Evolutionary conservation across 2,329 filamentous ascomycete species (phyloP), one percentile per base, ranked within the genome.

Genomic region (Corynespora cassiicola): DNA sequence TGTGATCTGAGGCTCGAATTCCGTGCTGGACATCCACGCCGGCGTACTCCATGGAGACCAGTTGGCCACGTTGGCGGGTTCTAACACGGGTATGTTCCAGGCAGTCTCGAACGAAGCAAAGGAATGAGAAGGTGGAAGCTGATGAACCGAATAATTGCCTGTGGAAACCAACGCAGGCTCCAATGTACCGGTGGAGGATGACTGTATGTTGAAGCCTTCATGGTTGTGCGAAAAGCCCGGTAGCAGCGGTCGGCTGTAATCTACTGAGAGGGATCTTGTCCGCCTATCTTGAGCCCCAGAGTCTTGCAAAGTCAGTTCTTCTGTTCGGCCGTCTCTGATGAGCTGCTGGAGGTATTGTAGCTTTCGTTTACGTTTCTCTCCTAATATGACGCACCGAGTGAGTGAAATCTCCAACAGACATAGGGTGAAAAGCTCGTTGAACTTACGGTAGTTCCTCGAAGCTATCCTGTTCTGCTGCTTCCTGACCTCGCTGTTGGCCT

Each of bases 381-480:
- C 64, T 67, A 31, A 6, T 11, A 18, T 12, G 8, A 19, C 11
- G n/a, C n/a, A n/a, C n/a, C n/a, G n/a, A n/a, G n/a, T n/a, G n/a
- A n/a, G n/a, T n/a, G n/a, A n/a, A n/a, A n/a, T n/a, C n/a, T n/a
- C n/a, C n/a, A n/a, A n/a, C n/a, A n/a, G n/a, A n/a, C n/a, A n/a
- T n/a, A n/a, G n/a, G n/a, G 16, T 23, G 5, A 23, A 9, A 15
- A 7, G 9, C 18, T 17, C 11, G 10, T 19, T 11, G 9, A 23
- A 51, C 63, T 19, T 52, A 66, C 64, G 53, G 41, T 68, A 68
- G 24, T 68, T 68, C 14, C 62, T 59, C 12, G 64, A 68, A 20
- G 64, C 64, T 52, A 66, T 65, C 35, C 64, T 56, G 23, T 68
- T 68, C 36, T 68, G 64, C 36, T 64, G 62, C 41, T 68, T 68